phyloP scores from a whole-genome alignment of 2,329 filamentous ascomycete genomes.

The Penicillium sclerotigenum region DNA sequence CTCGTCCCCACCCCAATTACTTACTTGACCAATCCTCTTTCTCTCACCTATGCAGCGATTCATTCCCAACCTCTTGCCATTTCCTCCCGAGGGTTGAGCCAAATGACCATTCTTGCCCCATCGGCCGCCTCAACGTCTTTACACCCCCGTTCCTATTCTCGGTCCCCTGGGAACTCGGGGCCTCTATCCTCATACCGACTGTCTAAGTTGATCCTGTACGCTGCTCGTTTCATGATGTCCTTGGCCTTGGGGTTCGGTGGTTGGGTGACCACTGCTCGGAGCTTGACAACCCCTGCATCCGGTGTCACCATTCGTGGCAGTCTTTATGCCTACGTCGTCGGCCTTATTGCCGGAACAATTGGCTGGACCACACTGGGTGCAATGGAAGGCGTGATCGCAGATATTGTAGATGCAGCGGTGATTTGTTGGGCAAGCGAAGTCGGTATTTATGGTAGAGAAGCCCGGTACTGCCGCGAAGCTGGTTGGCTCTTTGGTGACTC shows the following conservation, averaged over 20 bases:
- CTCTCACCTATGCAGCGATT: constrained; percentile 88
- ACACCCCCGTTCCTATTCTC: constrained; percentile 45
- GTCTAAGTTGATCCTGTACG: constrained; percentile 85
- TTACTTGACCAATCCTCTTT: constrained; percentile 83
- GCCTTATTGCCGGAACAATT: constrained; percentile 86
- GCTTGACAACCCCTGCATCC: constrained; percentile 61
- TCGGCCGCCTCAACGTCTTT: constrained; percentile 65
- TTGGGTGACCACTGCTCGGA: constrained; percentile 91
- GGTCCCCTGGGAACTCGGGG: constrained; percentile 39
- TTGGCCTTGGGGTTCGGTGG: constrained; percentile 86
- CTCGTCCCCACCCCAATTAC: constrained; percentile 82
- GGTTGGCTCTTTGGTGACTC: constrained; percentile 77
- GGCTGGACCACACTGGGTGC: constrained; percentile 90
- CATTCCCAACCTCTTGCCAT: constrained; percentile 79
- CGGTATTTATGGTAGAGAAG: constrained; percentile 59
- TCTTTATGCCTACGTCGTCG: constrained; percentile 91
- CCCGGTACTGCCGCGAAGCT: constrained; percentile 85
- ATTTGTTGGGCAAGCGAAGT: constrained; percentile 94
- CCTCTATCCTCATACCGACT: constrained; percentile 82
- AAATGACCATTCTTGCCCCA: constrained; percentile 76
- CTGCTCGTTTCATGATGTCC: constrained; percentile 87
- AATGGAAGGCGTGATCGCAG: constrained; percentile 83
- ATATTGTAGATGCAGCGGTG: constrained; percentile 81
- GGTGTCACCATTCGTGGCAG: constrained; percentile 62
- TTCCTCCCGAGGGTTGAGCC: constrained; percentile 74